These are phyloP conservation scores for Linum usitatissimum DNA, from an alignment of 345 rosid genomes.

Conservation along the genomic window DNA sequence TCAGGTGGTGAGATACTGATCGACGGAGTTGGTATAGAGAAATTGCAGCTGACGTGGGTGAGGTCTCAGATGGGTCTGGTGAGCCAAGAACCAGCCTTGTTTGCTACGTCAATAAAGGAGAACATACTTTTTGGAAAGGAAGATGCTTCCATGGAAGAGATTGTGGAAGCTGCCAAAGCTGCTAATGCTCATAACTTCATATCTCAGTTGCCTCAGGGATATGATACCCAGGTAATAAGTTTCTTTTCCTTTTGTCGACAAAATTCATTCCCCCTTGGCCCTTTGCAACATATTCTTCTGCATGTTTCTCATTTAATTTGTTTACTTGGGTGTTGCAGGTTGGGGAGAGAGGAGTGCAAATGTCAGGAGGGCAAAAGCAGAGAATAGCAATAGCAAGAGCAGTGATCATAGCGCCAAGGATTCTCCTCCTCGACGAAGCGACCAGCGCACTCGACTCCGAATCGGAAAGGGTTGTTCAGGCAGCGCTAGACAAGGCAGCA, in stretches of 20 bases:
- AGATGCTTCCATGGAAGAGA: constrained; percentile 42
- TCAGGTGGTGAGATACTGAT: constrained; percentile 49
- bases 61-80: constrained; percentile 71
- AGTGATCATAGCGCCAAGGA: constrained; percentile 50
- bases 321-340: no score
- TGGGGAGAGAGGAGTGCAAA: constrained; percentile 66
- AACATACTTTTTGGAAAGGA: constrained; percentile 68
- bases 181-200: constrained; percentile 69
- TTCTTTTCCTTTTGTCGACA: no score
- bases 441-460: constrained; percentile 71
- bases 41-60: constrained; percentile 69
- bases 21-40: constrained; percentile 46
- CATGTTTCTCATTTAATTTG: no score
- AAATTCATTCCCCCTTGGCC: no score
- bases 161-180: constrained; percentile 51
- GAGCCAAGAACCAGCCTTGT: constrained; percentile 66
- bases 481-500: constrained; percentile 53
- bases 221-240: constrained; percentile 79
- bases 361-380: constrained; percentile 85
- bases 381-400: constrained; percentile 78
- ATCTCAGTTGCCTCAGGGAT: constrained; percentile 45
- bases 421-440: constrained; percentile 71
- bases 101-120: constrained; percentile 65
- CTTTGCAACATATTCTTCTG: no score
- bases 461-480: constrained; percentile 61